phyloP scores from a whole-genome alignment of 805 yeast genomes.

The Kuraishia hungarica region DNA sequence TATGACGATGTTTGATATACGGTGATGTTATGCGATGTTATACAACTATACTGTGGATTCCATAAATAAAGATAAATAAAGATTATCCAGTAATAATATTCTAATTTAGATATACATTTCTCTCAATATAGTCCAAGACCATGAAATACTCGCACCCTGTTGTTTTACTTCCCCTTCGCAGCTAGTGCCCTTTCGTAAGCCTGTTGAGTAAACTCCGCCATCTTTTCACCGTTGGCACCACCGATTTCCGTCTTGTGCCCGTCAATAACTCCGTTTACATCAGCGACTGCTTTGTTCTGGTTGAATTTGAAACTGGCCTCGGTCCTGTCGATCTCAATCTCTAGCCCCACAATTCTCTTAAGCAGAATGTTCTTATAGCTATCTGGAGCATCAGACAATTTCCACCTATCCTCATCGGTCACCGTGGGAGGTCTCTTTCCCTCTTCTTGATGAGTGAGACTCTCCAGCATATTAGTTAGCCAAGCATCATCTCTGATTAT shows the following conservation, averaged over 20 bases:
- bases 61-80: no score
- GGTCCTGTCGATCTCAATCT: slow-evolving; percentile 35
- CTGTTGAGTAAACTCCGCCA: neutral
- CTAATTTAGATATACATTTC: no score
- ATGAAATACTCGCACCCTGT: no score
- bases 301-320: slow-evolving; percentile 53
- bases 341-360: slow-evolving; percentile 47
- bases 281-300: slow-evolving; percentile 35
- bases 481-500: slow-evolving; percentile 37
- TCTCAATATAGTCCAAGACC: no score
- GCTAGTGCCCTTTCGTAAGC: neutral
- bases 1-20: no score
- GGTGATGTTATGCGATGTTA: no score
- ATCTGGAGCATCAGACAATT: slow-evolving; percentile 48
- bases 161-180: neutral
- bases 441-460: slow-evolving; percentile 41
- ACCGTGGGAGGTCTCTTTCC: slow-evolving; percentile 18
- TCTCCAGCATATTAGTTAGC: slow-evolving; percentile 33
- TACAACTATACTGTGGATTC: no score
- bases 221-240: neutral
- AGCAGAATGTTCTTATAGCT: slow-evolving; percentile 30
- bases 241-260: slow-evolving; percentile 20
- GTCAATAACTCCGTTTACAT: slow-evolving; percentile 42
- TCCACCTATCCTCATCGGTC: slow-evolving; percentile 33
- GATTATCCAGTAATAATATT: no score